Evolutionary conservation across 2,329 filamentous ascomycete genomes (phyloP).

Genomic region (Diaporthe sp.): DNA sequence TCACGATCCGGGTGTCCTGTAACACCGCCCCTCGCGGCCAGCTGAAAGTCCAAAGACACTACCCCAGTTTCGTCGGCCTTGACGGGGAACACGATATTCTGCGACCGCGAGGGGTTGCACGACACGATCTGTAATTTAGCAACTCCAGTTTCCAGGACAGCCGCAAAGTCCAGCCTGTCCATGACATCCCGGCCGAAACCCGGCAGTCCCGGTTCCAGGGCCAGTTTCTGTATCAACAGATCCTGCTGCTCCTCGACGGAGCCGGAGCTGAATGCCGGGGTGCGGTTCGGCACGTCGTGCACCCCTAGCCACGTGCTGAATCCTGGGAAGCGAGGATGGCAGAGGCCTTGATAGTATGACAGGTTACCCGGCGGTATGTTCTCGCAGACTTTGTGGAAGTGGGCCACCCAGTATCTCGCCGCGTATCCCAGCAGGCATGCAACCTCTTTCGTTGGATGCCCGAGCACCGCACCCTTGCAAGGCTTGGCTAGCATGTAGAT

Average conservation of each 20-base stretch:
- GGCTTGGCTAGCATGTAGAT: too few species aligned
- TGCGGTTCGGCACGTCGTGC: too few species aligned
- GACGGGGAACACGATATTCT: conserved; percentile 16
- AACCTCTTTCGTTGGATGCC: too few species aligned
- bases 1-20: not conserved
- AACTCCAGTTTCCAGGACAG: not conserved
- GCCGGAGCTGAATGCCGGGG: too few species aligned
- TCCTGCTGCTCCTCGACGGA: conserved; percentile 29
- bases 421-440: too few species aligned
- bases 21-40: not conserved
- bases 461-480: too few species aligned
- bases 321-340: too few species aligned
- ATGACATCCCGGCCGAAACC: not conserved
- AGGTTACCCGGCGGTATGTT: too few species aligned
- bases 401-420: too few species aligned
- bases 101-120: not conserved
- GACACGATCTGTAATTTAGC: not conserved
- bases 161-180: not conserved
- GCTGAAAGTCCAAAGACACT: conserved; percentile 23
- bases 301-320: too few species aligned
- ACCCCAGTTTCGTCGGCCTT: conserved; percentile 24
- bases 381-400: too few species aligned
- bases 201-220: not conserved
- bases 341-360: too few species aligned
- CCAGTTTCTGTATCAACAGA: not conserved